These are phyloP conservation scores for Cordyceps cicadae DNA, from an alignment of 2,329 filamentous ascomycete species.

Conservation along the genomic window DNA sequence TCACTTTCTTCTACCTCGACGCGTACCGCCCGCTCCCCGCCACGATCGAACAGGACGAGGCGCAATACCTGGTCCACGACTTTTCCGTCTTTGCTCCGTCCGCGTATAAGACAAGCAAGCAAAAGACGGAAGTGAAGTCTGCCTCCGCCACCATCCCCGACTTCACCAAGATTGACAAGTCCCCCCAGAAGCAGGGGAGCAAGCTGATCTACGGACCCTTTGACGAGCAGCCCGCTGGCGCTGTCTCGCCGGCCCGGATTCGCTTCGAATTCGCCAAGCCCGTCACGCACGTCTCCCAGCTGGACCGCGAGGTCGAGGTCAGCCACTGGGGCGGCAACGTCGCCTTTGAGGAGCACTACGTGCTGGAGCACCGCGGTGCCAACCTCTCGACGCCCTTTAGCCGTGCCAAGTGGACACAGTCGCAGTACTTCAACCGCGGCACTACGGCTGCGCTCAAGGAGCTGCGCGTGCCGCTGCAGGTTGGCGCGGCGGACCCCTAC, in stretches of 20 bases:
- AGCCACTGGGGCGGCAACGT: conserved; percentile 98
- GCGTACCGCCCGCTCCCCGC: conserved; percentile 75
- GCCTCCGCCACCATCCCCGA: conserved; percentile 70
- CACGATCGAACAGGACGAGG: conserved; percentile 71
- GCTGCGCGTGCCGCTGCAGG: conserved; percentile 68
- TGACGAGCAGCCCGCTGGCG: conserved; percentile 70
- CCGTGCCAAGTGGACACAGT: conserved; percentile 66
- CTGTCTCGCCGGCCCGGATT: conserved; percentile 62
- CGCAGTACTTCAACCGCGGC: conserved; percentile 65
- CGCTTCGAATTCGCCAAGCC: conserved; percentile 96
- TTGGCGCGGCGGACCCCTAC: conserved; percentile 80
- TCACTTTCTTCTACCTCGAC: conserved; percentile 74
- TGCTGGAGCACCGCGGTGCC: conserved; percentile 77
- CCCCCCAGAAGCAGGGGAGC: conserved; percentile 72
- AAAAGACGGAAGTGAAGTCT: conserved; percentile 96
- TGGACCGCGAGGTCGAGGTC: conserved; percentile 90
- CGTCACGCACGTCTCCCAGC: conserved; percentile 64
- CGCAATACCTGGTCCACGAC: conserved; percentile 77
- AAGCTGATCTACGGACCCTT: conserved; percentile 90
- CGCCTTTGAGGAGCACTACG: conserved; percentile 90
- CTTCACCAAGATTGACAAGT: conserved; percentile 65
- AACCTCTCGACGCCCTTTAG: conserved; percentile 66
- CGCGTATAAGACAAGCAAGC: conserved; percentile 77
- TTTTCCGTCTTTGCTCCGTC: conserved; percentile 82
- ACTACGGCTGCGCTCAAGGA: conserved; percentile 69